Base-by-base conservation (phyloP, 306 rosid species). In the Casuarina glauca region DNA sequence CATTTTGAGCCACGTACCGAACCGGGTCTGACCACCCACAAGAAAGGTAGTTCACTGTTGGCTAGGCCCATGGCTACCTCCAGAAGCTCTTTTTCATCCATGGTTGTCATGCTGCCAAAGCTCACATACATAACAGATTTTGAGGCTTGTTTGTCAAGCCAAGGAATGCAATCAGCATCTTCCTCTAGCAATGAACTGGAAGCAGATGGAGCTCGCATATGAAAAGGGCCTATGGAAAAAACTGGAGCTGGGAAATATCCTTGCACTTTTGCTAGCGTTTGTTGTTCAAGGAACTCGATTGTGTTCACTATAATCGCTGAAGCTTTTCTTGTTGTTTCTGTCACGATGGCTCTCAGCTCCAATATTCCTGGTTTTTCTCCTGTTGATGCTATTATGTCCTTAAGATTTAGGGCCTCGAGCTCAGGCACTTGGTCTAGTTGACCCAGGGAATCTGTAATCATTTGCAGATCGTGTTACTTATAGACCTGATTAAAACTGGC, bases 141-240 rank as follows among this genome's bases (percentile, higher is more conserved):
- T 17, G 32, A 12, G 32, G 70, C 48, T 64, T 64, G 70, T 64
- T 64, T 64, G 13, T 39, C 70, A 15, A 64, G 48, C 70, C 70
- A 39, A 5, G 13, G 41, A 64, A 64, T 64, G 70, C 70, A 64
- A 64, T 9, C 16, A 15, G 26, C 16, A 3, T 64, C 70, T 16
- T 64, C 70, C 32, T 64, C 45, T 41, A 64, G 26, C 0, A 39
- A 48, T 64, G 70, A 64, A 64, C 48, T 39, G 36, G 48, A 64
- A 12, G 70, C 9, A 39, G 46, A 38, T 64, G 49, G 13, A 39
- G 49, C 70, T 64, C 15, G 48, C 41, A 38, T 64, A 41, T 64
- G 70, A 41, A 64, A 64, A 39, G 48, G 49, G 13, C 48, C 70
- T 1, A 64, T 0, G 13, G 48, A 6, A 41, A 66, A 66, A 17